Base-by-base conservation (phyloP, 768 basidiomycete genomes). In the Amyloporia xantha region DNA sequence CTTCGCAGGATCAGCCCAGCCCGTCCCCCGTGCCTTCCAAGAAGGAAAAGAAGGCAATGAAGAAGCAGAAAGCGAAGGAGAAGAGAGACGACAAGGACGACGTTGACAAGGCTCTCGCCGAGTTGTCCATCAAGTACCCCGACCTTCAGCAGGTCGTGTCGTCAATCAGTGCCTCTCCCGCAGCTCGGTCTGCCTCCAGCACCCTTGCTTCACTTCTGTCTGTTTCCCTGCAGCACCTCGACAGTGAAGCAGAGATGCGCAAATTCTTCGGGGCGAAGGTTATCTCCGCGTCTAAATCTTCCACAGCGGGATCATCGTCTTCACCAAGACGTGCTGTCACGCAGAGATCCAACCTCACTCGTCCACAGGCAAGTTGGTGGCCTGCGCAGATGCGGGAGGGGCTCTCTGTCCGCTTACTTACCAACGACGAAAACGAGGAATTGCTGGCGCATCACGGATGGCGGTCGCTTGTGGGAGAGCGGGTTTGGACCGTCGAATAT, bases 261-360 rank as follows among this genome's bases (percentile, higher is more conserved):
- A 85, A 82, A 54, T 95, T 97, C 74, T 99, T 99, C 61, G 95
- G 95, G 1, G 78, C 89, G 17, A 88, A 84, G 59, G 93, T 96
- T 49, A 78, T 97, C 7, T 71, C 74, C n/a, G 79, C 84, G 2
- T 75, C 73, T 24, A 79, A 78, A 63, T 63, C 66, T 17, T 54
- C 66, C 11, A 56, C 69, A 1, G 52, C 66, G 1, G 58, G 63
- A 12, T 60, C 69, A 3, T 63, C 72, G 4, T 66, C 48, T 59
- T 67, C 44, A 62, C 74, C 43, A 68, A 72, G 46, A 62, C 66
- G 77, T 26, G 73, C 74, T 39, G 67, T 66, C 3, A 54, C 65
- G 3, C 73, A 76, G 25, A 71, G 85, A 13, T 91, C 89, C 9
- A 76, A 83, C 40, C 70, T 98, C 15, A 89, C 90, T 0, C 81